These are phyloP conservation scores for Russula brevipes DNA, from an alignment of 768 basidiomycete genomes.

Conservation along the genomic window DNA sequence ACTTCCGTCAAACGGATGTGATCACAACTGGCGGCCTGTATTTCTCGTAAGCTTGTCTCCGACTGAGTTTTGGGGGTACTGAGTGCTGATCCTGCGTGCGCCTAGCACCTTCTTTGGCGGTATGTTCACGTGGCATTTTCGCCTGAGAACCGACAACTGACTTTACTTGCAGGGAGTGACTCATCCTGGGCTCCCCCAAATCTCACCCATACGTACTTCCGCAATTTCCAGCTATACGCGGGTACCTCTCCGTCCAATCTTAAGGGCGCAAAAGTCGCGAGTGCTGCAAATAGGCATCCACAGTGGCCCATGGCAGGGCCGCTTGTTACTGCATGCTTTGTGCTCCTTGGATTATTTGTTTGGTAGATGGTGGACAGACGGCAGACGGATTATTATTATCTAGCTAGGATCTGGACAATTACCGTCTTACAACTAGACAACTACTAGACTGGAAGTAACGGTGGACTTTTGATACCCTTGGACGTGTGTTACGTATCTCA, in stretches of 20 bases:
- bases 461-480: no score
- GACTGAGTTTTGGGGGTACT: neutral
- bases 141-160: constrained; percentile 10
- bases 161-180: constrained; percentile 47
- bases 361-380: neutral
- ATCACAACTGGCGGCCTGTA: constrained; percentile 64
- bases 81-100: neutral
- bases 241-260: constrained; percentile 21
- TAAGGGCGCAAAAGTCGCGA: constrained; percentile 13
- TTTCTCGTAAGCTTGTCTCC: constrained; percentile 49
- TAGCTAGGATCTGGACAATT: no score
- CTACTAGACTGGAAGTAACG: no score
- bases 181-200: constrained; percentile 64
- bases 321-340: constrained; percentile 2
- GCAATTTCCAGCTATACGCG: constrained; percentile 56
- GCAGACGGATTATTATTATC: no score
- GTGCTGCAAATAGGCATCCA: neutral
- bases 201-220: constrained; percentile 68
- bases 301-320: neutral
- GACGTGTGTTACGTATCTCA: no score
- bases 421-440: no score
- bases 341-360: constrained; percentile 3
- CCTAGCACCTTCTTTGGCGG: constrained; percentile 83
- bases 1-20: constrained; percentile 51
- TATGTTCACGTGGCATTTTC: constrained; percentile 22